Base-by-base conservation (phyloP, 2,329 filamentous ascomycete genomes). In the Didymella glomerata region DNA sequence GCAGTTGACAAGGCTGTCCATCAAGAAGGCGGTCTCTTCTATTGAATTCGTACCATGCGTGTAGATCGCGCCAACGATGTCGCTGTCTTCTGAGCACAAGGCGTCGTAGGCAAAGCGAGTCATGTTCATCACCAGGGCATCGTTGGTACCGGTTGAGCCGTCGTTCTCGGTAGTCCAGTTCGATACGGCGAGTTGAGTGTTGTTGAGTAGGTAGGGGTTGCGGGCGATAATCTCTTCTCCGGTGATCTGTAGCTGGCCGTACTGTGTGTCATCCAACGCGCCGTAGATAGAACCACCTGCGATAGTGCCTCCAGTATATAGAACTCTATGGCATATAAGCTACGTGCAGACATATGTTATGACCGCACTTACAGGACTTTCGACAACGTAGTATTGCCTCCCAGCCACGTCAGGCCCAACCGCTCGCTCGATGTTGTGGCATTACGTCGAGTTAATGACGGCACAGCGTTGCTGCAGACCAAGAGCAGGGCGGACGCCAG, bases 91-190 rank as follows among this genome's bases (percentile, higher is more conserved):
- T 0, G 68, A 71, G 30, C 70, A 73, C 2, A 73, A 7, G 4
- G 49, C 49, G 10, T 52, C 49, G 30, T 52, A 16, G 14, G 49
- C 65, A 42, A 73, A 73, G 4, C 70, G 63, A 6, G 70, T 72
- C 71, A 73, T 73, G 57, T 73, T 71, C 70, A 72, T 73, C 27
- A 70, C 71, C 1, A 73, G 40, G 4, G 66, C 63, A 51, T 73
- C 71, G 30, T 68, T 69, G 3, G 69, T 72, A 10, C 70, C 71
- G 0, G 70, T 72, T 0, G 69, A 72, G 20, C 62, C 60, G 24
- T 67, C 55, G 5, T 27, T 27, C 30, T 62, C 32, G 0, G 62
- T 60, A 0, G 67, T 71, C 67, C 68, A 73, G 40, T 73, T 71
- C 0, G 70, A 71, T 3, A 73, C 66, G 5, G 70, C 70, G 1